A percentile compares a stretch with the other conserved stretches of the same genome.
phyloP scores from a whole-genome alignment of 2,329 filamentous ascomycete genomes.

The Beauveria pseudobassiana region DNA sequence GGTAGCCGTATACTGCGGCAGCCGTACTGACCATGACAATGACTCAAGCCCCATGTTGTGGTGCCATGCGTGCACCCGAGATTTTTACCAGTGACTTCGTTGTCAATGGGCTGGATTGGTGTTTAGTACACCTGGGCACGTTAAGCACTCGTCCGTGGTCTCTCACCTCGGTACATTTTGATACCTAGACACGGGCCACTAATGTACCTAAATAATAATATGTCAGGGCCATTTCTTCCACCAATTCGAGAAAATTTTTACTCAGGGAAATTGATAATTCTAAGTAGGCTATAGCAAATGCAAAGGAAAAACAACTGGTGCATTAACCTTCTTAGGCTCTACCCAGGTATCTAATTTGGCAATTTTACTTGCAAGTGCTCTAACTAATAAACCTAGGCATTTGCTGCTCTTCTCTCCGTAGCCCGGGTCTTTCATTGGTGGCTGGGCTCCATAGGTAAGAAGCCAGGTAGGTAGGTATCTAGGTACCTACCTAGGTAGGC shows the following conservation, averaged over 20 bases:
- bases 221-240: not conserved
- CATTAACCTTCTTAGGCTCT: not conserved
- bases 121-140: not conserved
- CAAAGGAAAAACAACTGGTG: not conserved
- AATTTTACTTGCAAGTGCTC: not conserved
- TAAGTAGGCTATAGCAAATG: not conserved
- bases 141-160: not conserved
- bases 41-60: no score
- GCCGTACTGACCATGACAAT: no score
- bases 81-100: not conserved
- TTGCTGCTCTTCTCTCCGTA: not conserved
- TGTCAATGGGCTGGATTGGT: not conserved
- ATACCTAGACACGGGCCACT: not conserved
- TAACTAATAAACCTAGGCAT: no score
- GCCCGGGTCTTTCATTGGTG: not conserved
- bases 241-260: not conserved
- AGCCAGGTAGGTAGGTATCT: not conserved
- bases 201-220: no score
- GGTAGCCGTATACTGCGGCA: no score
- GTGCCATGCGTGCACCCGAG: not conserved
- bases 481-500: no score
- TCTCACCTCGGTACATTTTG: not conserved
- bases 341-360: no score
- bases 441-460: constrained; percentile 2
- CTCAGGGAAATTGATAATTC: not conserved